Conservation (phyloP, 2,329 filamentous ascomycete genomes). For the Lachnum nothofagi region DNA sequence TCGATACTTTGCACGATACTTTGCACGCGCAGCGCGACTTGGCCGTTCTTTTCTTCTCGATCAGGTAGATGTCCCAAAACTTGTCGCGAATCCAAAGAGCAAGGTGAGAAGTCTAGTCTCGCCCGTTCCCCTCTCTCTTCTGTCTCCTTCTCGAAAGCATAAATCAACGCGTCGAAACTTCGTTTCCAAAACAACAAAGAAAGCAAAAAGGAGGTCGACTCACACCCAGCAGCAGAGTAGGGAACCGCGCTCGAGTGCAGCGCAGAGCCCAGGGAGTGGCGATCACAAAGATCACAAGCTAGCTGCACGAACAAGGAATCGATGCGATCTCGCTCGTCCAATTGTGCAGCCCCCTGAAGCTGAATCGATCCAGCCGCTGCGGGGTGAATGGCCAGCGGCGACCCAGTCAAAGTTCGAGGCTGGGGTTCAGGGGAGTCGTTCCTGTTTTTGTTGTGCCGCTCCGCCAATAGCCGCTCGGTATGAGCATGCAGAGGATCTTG, state of each 20-base stretch:
- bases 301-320: neutral
- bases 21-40: neutral
- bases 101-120: neutral
- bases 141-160: constrained; percentile 7
- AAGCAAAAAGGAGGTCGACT: neutral
- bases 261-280: neutral
- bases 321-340: neutral
- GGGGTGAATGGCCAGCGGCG: too few relatives aligned
- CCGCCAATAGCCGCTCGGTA: too few relatives aligned
- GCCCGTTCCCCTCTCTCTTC: constrained; percentile 2
- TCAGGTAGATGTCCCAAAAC: constrained; percentile 1
- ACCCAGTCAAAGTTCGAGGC: too few relatives aligned
- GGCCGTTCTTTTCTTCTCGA: constrained; percentile 1
- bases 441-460: too few relatives aligned
- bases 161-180: constrained; percentile 17
- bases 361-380: too few relatives aligned
- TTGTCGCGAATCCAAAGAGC: constrained; percentile 3
- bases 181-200: constrained; percentile 5
- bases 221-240: neutral
- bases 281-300: neutral
- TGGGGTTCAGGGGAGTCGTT: neutral
- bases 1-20: neutral
- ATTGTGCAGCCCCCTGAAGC: neutral
- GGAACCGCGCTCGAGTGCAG: neutral
- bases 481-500: too few relatives aligned